A percentile compares a stretch with the other conserved stretches of the same genome.
Evolutionary conservation across 345 rosid species (phyloP).

Genomic region (Ricinus communis): DNA sequence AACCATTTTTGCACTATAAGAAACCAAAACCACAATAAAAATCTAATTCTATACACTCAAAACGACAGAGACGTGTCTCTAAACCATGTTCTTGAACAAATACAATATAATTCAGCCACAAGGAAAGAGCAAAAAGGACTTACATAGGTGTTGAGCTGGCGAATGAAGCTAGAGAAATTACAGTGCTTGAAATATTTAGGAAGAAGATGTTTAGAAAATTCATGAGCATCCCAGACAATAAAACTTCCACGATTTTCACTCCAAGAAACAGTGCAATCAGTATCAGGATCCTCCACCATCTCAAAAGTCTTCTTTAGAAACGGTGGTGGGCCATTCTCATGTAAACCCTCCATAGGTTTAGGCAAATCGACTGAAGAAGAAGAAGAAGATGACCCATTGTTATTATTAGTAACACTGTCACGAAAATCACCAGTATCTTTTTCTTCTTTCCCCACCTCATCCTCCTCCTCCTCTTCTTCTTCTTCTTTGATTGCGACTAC

Average conservation of each 20-base stretch:
- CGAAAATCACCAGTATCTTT: background rate
- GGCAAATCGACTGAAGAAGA: conserved; percentile 35
- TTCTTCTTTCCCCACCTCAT: background rate
- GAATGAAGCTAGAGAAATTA: conserved; percentile 37
- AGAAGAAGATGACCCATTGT: conserved; percentile 32
- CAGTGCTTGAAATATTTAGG: conserved; percentile 35
- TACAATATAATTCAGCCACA: too few relatives aligned
- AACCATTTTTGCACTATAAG: conserved; percentile 9
- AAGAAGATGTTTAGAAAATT: conserved; percentile 25
- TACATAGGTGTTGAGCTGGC: conserved; percentile 35
- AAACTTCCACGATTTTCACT: conserved; percentile 22
- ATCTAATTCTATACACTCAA: too few relatives aligned
- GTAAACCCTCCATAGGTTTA: conserved; percentile 55
- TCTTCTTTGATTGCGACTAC: conserved; percentile 26
- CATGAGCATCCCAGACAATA: conserved; percentile 30
- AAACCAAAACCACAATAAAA: background rate
- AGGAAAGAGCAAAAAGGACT: background rate
- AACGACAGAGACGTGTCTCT: too few relatives aligned
- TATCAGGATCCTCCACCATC: conserved; percentile 35
- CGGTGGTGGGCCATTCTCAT: conserved; percentile 47
- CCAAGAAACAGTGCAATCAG: conserved; percentile 24
- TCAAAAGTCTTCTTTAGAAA: conserved; percentile 28
- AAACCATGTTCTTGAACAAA: background rate
- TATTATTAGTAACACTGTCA: background rate
- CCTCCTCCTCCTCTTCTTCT: background rate